These are phyloP conservation scores for Rhynchospora tenuis DNA, from an alignment of 176 grass and related monocot genomes.

Conservation along the genomic window DNA sequence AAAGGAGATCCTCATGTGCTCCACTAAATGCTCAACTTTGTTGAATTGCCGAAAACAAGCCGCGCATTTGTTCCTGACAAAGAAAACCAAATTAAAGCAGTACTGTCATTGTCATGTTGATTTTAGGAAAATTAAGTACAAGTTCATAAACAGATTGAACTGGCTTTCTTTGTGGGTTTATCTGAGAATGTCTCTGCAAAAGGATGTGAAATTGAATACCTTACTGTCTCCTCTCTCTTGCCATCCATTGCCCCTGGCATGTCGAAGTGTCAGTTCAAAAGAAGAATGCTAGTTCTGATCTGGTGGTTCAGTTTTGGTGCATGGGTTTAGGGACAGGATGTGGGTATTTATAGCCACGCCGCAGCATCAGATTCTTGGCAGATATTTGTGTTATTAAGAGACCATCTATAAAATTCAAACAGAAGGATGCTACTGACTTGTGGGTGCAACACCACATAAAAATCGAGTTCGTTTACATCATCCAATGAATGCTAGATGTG, in stretches of 20 bases:
- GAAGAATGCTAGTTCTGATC: neutral
- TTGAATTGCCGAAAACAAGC: slow-evolving; percentile 90
- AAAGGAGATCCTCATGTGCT: slow-evolving; percentile 80
- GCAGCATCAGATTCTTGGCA: neutral
- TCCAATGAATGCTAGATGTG: neutral
- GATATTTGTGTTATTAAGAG: neutral
- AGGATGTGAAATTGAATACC: neutral
- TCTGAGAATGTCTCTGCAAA: neutral
- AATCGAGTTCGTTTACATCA: neutral
- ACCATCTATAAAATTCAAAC: neutral
- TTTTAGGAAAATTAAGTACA: neutral
- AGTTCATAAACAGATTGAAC: neutral
- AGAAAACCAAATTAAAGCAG: neutral
- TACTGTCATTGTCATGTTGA: neutral
- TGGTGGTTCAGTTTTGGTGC: neutral
- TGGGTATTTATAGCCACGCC: neutral
- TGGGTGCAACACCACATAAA: neutral
- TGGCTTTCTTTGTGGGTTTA: neutral
- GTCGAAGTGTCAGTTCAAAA: neutral
- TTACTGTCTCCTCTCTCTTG: slow-evolving; percentile 11
- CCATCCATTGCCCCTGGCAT: neutral
- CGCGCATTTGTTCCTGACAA: slow-evolving; percentile 77
- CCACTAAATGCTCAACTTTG: slow-evolving; percentile 85
- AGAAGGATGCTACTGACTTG: neutral
- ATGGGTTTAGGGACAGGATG: neutral